Conservation (phyloP, 352 stramenopile genomes). For the Phytophthora ramorum region DNA sequence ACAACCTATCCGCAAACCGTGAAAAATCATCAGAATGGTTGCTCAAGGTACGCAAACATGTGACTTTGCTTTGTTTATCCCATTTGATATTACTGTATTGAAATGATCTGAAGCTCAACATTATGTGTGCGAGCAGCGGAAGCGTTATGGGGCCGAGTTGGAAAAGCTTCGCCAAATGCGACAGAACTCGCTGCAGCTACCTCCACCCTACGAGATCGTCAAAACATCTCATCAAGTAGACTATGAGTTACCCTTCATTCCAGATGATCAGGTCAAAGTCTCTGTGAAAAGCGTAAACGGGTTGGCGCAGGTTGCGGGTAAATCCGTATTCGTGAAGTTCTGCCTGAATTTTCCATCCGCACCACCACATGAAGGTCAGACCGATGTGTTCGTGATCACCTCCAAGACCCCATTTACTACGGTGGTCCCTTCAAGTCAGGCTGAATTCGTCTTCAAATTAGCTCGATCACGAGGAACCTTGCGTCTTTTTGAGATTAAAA, state of each 20-base stretch:
- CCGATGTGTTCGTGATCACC: slow-evolving; percentile 42
- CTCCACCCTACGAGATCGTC: slow-evolving; percentile 57
- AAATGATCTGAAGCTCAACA: neutral
- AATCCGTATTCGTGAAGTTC: slow-evolving; percentile 77
- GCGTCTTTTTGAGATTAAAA: slow-evolving; percentile 86
- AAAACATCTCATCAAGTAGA: slow-evolving; percentile 48
- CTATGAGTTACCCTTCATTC: slow-evolving; percentile 49
- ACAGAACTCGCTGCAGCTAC: slow-evolving; percentile 52
- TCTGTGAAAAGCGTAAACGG: slow-evolving; percentile 55
- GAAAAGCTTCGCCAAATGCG: slow-evolving; percentile 60
- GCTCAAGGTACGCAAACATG: slow-evolving; percentile 47
- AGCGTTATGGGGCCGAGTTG: slow-evolving; percentile 60
- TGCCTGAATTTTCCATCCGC: slow-evolving; percentile 73
- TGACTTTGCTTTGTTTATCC: neutral
- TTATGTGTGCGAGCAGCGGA: slow-evolving; percentile 45
- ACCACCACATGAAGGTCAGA: slow-evolving; percentile 69
- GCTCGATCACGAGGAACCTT: slow-evolving; percentile 68
- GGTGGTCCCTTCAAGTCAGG: slow-evolving; percentile 29
- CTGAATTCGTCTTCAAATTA: slow-evolving; percentile 55
- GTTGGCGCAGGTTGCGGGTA: slow-evolving; percentile 45
- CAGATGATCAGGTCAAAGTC: slow-evolving; percentile 62
- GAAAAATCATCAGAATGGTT: slow-evolving; percentile 63
- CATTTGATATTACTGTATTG: neutral
- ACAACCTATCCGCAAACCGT: slow-evolving; percentile 55
- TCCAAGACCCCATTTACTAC: slow-evolving; percentile 36